Percentiles rank a stretch among this genome's conserved stretches.
phyloP scores from a whole-genome alignment of 2,329 filamentous ascomycete genomes.

The Fusarium sp. region DNA sequence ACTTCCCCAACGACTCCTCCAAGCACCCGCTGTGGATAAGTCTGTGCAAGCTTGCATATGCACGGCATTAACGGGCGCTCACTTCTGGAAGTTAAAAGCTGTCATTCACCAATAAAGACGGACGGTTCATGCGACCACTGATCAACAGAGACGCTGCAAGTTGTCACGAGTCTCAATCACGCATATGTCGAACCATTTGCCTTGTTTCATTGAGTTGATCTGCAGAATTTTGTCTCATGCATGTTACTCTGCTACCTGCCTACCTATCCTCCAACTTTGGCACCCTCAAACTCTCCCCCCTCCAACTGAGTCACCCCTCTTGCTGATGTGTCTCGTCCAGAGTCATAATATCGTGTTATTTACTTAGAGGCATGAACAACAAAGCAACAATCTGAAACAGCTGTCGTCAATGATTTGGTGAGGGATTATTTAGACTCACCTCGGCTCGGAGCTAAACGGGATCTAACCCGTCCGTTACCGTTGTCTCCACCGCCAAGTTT shows the following conservation, averaged over 20 bases:
- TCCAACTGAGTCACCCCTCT: background rate
- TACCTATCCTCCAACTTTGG: no score
- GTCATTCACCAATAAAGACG: background rate
- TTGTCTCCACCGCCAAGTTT: background rate
- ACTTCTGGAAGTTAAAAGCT: background rate
- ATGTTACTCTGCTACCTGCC: background rate
- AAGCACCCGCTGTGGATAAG: background rate
- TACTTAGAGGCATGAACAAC: background rate
- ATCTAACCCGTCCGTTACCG: background rate
- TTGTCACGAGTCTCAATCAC: background rate
- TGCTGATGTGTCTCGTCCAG: background rate
- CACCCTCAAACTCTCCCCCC: no score
- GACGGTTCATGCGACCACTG: conserved; percentile 1
- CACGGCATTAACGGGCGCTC: background rate
- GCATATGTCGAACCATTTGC: background rate
- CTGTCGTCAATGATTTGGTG: background rate
- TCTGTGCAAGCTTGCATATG: conserved; percentile 4
- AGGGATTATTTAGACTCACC: conserved; percentile 1
- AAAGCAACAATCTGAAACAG: background rate
- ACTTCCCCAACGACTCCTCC: background rate
- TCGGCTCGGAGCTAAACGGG: conserved; percentile 7
- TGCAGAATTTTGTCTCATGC: background rate
- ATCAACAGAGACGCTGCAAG: background rate
- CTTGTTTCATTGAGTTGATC: background rate
- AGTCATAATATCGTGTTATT: background rate